Evolutionary conservation across 495 filamentous ascomycete species (phyloP).

Genomic region (Pyrenopolyporus hunteri): DNA sequence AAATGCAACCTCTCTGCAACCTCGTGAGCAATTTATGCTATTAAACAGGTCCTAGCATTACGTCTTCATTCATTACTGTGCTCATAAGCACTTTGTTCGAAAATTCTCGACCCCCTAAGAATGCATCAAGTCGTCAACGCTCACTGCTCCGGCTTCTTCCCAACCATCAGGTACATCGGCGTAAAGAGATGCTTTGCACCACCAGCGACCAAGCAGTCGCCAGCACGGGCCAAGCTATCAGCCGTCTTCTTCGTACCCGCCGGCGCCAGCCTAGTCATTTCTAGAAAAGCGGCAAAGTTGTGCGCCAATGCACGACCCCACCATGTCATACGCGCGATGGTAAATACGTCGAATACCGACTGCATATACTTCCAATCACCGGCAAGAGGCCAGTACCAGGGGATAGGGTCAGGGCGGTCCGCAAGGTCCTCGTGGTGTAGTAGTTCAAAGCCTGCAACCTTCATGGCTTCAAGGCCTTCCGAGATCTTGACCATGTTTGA

Average conservation of each 20-base stretch:
- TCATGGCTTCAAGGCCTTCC: conserved; percentile 83
- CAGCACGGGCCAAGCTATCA: conserved; percentile 81
- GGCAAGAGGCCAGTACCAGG: conserved; percentile 95
- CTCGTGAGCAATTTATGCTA: conserved; percentile 16
- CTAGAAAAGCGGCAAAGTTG: conserved; percentile 77
- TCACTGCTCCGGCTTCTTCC: conserved; percentile 74
- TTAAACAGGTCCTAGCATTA: conserved; percentile 22
- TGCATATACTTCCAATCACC: conserved; percentile 81
- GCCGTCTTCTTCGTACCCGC: conserved; percentile 94
- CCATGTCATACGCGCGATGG: conserved; percentile 90
- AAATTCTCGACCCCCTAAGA: background rate
- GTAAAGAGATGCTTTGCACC: conserved; percentile 94
- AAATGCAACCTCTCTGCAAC: background rate
- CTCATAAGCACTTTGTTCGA: conserved; percentile 29
- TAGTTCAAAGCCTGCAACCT: conserved; percentile 86
- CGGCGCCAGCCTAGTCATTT: conserved; percentile 77
- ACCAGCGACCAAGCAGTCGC: conserved; percentile 87
- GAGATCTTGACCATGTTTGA: conserved; percentile 96
- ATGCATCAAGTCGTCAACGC: no score
- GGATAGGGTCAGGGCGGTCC: conserved; percentile 73
- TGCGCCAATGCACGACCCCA: conserved; percentile 77
- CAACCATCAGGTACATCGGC: conserved; percentile 99
- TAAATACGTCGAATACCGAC: conserved; percentile 78
- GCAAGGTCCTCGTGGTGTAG: conserved; percentile 90
- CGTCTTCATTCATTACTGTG: conserved; percentile 35